Percentiles rank a stretch among this genome's conserved stretches.
Conservation (phyloP, 2,329 filamentous ascomycete species). For the Paecilomyces variotii region DNA sequence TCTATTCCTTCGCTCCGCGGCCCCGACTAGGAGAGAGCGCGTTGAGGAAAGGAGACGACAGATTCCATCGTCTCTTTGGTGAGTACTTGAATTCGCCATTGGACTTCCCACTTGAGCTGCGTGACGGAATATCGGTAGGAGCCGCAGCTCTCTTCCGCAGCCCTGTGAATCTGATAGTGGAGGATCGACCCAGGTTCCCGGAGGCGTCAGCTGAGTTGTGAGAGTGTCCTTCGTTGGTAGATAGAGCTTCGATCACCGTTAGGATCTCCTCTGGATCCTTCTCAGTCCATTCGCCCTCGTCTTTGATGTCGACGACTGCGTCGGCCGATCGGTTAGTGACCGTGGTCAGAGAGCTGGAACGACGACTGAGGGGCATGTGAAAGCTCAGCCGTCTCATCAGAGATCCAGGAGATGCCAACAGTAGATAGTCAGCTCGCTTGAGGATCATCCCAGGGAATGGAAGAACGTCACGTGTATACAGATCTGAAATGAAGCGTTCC, state of each 20-base stretch:
- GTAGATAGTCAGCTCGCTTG: constrained; percentile 60
- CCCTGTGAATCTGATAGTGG: constrained; percentile 2
- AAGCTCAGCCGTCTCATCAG: constrained; percentile 84
- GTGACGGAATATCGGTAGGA: background rate
- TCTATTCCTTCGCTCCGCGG: background rate
- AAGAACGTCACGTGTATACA: constrained; percentile 75
- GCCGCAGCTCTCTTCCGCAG: constrained; percentile 2
- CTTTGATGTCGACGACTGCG: constrained; percentile 5
- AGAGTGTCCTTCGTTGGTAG: background rate
- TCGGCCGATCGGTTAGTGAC: constrained; percentile 9
- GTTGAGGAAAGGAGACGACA: constrained; percentile 2
- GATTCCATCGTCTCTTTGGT: constrained; percentile 7
- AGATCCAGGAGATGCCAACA: constrained; percentile 74
- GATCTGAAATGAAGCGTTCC: constrained; percentile 64
- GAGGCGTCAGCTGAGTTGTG: background rate
- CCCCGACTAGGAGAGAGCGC: constrained; percentile 1
- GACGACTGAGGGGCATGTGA: constrained; percentile 65
- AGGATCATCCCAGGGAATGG: constrained; percentile 75
- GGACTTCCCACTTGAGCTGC: background rate
- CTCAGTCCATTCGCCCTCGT: constrained; percentile 3
- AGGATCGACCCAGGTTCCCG: background rate
- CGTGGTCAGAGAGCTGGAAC: constrained; percentile 51
- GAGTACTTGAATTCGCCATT: constrained; percentile 1
- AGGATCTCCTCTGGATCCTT: constrained; percentile 5
- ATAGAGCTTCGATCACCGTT: background rate